Evolutionary conservation across 768 basidiomycete species (phyloP).

Genomic region (Chalciporus chontae): DNA sequence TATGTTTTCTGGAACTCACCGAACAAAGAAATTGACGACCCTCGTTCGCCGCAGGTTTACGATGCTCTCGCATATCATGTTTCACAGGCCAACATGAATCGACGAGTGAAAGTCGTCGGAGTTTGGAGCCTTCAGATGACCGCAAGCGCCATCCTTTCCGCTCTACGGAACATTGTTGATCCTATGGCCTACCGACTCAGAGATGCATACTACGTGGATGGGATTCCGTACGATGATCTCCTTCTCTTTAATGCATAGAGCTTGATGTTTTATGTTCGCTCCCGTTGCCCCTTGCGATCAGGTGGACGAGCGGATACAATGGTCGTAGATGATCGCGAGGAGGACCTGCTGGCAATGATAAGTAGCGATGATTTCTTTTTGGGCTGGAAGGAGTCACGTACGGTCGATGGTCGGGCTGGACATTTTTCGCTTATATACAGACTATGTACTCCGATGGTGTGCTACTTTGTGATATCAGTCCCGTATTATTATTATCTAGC

Average conservation of each 20-base stretch:
- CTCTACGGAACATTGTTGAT: slow-evolving; percentile 74
- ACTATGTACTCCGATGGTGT: no score
- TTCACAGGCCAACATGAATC: slow-evolving; percentile 82
- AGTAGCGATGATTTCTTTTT: background rate
- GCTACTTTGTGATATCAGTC: background rate
- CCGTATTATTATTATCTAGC: background rate
- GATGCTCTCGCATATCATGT: slow-evolving; percentile 96
- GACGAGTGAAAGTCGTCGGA: slow-evolving; percentile 85
- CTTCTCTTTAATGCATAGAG: slow-evolving; percentile 21
- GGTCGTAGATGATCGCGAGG: background rate
- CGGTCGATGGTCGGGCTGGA: background rate
- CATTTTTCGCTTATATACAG: background rate
- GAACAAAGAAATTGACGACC: background rate
- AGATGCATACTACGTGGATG: slow-evolving; percentile 30
- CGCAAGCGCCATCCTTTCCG: slow-evolving; percentile 77
- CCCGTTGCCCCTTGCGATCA: background rate
- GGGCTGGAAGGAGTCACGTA: no score
- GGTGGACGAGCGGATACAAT: slow-evolving; percentile 1
- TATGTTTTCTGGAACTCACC: background rate
- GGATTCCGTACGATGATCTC: slow-evolving; percentile 29
- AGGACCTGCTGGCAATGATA: no score
- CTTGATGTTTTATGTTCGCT: slow-evolving; percentile 9
- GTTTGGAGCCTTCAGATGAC: slow-evolving; percentile 96
- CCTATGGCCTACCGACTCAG: slow-evolving; percentile 41
- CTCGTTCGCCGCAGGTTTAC: slow-evolving; percentile 55